Evolutionary conservation across 208 protist species (phyloP).

Genomic region (Trypanosoma scelopori): DNA sequence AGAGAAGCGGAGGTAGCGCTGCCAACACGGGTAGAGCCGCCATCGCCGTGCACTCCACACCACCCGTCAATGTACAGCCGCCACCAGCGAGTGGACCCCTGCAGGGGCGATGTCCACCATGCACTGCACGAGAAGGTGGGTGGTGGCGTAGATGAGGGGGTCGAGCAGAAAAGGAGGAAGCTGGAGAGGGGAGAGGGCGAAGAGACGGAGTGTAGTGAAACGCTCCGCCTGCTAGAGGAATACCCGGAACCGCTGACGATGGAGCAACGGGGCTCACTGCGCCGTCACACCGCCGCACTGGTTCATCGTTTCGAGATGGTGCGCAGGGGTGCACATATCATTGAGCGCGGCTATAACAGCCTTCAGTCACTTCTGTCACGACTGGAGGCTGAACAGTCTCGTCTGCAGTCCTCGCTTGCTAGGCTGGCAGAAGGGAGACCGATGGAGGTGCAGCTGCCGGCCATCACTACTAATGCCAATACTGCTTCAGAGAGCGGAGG

Average conservation of each 20-base stretch:
- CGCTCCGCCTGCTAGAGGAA: slow-evolving; percentile 42
- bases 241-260: slow-evolving; percentile 71
- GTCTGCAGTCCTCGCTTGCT: slow-evolving; percentile 29
- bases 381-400: slow-evolving; percentile 37
- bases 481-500: not conserved
- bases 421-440: not conserved
- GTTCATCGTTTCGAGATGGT: slow-evolving; percentile 47
- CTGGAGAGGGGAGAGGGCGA: slow-evolving; percentile 10
- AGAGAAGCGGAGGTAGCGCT: too few relatives aligned
- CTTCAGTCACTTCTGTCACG: slow-evolving; percentile 45
- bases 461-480: not conserved
- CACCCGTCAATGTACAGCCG: too few relatives aligned
- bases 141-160: not conserved
- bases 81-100: too few relatives aligned
- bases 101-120: too few relatives aligned
- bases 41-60: too few relatives aligned
- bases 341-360: slow-evolving; percentile 48
- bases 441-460: not conserved
- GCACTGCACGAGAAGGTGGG: too few relatives aligned
- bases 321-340: slow-evolving; percentile 32
- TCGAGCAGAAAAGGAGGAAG: slow-evolving; percentile 11
- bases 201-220: slow-evolving; percentile 17
- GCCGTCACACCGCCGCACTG: slow-evolving; percentile 35
- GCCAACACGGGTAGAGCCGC: too few relatives aligned
- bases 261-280: slow-evolving; percentile 43